Evolutionary conservation across 177 flowering plant genomes (phyloP).

Genomic region (Vitis hybrid): DNA sequence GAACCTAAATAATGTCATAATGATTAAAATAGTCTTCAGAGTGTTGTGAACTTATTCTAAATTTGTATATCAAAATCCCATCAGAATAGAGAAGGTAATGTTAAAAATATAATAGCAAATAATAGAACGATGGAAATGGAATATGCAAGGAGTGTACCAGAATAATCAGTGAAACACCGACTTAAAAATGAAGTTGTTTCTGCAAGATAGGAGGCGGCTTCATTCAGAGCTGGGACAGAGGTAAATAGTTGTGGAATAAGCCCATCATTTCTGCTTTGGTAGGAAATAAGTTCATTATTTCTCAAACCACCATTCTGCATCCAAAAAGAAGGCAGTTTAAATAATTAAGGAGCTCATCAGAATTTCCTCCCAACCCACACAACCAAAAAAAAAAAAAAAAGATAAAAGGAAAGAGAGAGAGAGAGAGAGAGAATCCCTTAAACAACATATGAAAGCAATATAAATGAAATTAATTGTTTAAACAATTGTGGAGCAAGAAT

Average conservation of each 20-base stretch:
- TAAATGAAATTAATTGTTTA: too few relatives aligned
- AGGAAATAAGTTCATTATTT: conserved; percentile 52
- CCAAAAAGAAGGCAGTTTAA: conserved; percentile 25
- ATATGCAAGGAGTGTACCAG: conserved; percentile 42
- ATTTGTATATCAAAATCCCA: not conserved
- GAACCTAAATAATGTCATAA: not conserved
- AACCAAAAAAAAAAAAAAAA: too few relatives aligned
- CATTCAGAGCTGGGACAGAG: conserved; percentile 74
- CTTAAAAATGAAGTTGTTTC: conserved; percentile 76
- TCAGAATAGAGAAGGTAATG: not conserved
- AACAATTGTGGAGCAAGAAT: too few relatives aligned
- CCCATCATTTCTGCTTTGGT: conserved; percentile 29
- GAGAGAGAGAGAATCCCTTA: too few relatives aligned
- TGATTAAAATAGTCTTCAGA: too few relatives aligned
- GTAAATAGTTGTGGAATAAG: conserved; percentile 69
- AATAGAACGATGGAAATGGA: not conserved
- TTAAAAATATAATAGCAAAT: not conserved
- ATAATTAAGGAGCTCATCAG: not conserved
- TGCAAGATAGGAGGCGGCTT: conserved; percentile 80
- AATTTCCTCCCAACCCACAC: not conserved
- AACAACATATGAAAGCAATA: too few relatives aligned
- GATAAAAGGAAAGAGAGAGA: too few relatives aligned
- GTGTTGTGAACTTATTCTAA: not conserved
- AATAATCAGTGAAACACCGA: conserved; percentile 63
- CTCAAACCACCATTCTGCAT: conserved; percentile 28